Conservation (phyloP, 192 early-diverging fungal genomes). For the Coemansia sp. region DNA sequence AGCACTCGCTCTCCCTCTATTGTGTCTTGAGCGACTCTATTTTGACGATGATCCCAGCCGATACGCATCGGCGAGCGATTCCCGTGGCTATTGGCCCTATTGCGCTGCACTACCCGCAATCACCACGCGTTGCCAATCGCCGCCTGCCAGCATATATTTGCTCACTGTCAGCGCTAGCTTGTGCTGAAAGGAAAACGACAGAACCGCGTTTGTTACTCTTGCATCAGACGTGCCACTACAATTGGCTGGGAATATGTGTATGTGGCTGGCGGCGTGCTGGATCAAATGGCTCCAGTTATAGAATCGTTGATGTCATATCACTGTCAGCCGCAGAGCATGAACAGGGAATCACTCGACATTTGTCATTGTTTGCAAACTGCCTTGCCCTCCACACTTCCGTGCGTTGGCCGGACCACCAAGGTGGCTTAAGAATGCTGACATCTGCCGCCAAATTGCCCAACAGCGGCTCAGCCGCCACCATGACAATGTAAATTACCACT, state of each 20-base stretch:
- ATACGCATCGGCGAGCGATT: not conserved
- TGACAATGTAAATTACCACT: too few species aligned
- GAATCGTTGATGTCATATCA: not conserved
- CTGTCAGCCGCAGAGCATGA: not conserved
- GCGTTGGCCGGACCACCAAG: not conserved
- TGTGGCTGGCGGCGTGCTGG: not conserved
- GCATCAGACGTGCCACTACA: not conserved
- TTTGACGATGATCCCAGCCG: not conserved
- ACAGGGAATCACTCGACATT: not conserved
- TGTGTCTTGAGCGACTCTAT: not conserved
- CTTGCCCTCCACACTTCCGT: not conserved
- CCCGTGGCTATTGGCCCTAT: not conserved
- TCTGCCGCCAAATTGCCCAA: not conserved
- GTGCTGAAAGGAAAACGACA: not conserved
- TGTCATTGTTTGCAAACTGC: not conserved
- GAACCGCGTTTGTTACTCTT: not conserved
- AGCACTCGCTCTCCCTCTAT: not conserved
- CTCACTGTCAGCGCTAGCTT: not conserved
- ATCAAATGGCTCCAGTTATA: not conserved
- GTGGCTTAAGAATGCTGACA: not conserved
- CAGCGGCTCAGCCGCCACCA: not conserved
- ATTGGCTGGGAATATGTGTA: not conserved
- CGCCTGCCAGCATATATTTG: not conserved
- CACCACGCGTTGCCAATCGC: constrained; percentile 8
- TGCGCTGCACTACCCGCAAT: not conserved